Base-by-base conservation (phyloP, 371 early-diverging fungal species). In the Entomophthora muscae region DNA sequence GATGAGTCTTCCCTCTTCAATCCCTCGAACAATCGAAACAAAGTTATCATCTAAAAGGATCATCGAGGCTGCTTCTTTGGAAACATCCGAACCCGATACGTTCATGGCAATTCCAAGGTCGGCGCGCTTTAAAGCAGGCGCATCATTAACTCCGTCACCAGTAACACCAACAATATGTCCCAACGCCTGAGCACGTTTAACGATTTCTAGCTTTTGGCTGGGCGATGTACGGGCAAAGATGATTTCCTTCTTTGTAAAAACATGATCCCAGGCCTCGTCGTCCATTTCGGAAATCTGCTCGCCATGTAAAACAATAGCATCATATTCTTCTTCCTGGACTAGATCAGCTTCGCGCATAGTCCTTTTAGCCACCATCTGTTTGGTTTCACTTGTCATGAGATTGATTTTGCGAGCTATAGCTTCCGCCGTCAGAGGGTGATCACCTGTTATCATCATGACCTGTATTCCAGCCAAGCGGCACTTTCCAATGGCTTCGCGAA, bases 21-120 rank as follows among this genome's bases (percentile, higher is more conserved):
- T 63, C 33, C 66, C 66, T 24, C 62, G 52, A 7, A 65, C 59
- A 1, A 70, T 61, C n/a, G 66, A 65, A 26, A 65, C 66, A 65
- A 65, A 66, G 31, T 69, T 67, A 65, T 63, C 93, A 72, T 95
- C 94, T 32, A 95, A 69, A 63, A 98, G 72, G 64, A 98, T 90
- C 93, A 98, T 97, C 52, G 91, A 80, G 22, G 98, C 95, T 13
- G 96, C 94, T 64, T 97, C 94, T 72, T 98, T 98, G 57, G 92
- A 88, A 24, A 95, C 95, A 68, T 97, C 96, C 0, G 91, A 87
- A 17, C 95, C 98, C 32, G 86, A 83, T 32, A 83, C 73, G 73
- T 94, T 93, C 97, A 96, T 93, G 2, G 96, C 89, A 73, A 98
- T 93, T 65, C 98, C 98, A 57, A 98, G 71, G 72, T 98, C 94